phyloP scores from a whole-genome alignment of 768 basidiomycete species.

The Leucosporidium creatinivorum region DNA sequence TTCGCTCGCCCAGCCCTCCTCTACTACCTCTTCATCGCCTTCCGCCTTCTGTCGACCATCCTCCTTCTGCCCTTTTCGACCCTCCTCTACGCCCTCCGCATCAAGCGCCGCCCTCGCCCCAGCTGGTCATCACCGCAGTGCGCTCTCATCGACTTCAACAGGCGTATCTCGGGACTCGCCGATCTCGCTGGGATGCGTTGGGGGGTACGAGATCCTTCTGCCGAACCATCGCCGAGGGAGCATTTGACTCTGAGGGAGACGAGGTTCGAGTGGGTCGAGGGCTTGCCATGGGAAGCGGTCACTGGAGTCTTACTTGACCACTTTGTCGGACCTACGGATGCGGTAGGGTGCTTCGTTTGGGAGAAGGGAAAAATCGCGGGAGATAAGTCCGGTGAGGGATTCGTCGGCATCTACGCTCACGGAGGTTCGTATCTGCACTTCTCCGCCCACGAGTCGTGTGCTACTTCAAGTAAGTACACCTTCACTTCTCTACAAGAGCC shows the following conservation, averaged over 20 bases:
- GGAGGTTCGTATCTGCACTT: conserved; percentile 36
- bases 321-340: conserved; percentile 10
- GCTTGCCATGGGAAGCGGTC: conserved; percentile 9
- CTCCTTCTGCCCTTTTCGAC: conserved; percentile 26
- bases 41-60: conserved; percentile 18
- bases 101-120: too few relatives aligned
- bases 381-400: conserved; percentile 2
- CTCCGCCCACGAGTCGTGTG: neutral
- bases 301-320: conserved; percentile 12
- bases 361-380: neutral
- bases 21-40: conserved; percentile 25
- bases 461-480: too few relatives aligned
- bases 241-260: conserved; percentile 27
- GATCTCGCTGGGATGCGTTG: conserved; percentile 25
- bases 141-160: conserved; percentile 18
- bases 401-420: conserved; percentile 42
- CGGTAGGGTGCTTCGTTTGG: conserved; percentile 31
- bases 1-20: neutral
- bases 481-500: conserved; percentile 11
- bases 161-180: conserved; percentile 19
- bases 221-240: conserved; percentile 4
- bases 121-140: conserved; percentile 22
- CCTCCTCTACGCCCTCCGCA: conserved; percentile 18
- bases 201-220: conserved; percentile 13
- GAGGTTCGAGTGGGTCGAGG: conserved; percentile 26